Evolutionary conservation across 257 asterid species (phyloP).

Genomic region (Nicotiana benthamiana): DNA sequence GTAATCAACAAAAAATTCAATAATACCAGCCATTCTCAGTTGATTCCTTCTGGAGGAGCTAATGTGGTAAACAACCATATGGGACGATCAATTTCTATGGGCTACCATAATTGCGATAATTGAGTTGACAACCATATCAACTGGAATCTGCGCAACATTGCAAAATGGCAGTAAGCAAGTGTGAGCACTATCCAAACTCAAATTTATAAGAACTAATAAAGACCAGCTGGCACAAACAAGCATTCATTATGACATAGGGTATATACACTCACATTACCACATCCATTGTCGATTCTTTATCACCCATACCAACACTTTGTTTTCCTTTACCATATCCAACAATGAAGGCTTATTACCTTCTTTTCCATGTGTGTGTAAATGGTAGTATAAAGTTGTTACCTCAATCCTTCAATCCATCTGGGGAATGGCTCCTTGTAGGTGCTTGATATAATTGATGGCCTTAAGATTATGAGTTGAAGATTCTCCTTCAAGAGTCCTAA

Average conservation of each 20-base stretch:
- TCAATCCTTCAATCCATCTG: background rate
- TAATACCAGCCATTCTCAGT: background rate
- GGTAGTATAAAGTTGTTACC: background rate
- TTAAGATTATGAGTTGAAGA: background rate
- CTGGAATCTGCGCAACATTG: no score
- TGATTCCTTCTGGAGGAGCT: background rate
- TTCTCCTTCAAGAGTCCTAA: background rate
- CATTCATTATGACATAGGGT: background rate
- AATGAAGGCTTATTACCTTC: background rate
- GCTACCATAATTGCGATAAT: no score
- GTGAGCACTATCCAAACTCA: no score
- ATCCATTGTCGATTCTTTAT: background rate
- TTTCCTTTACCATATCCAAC: background rate
- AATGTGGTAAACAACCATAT: background rate
- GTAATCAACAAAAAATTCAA: background rate
- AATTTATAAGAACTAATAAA: no score
- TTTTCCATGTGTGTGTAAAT: background rate
- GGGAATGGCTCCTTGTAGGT: background rate
- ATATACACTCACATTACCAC: background rate
- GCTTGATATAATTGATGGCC: background rate
- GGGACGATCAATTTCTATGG: no score
- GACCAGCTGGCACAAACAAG: background rate
- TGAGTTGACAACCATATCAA: no score
- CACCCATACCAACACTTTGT: background rate
- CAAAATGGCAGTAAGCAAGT: no score